Conservation (phyloP, 2,329 filamentous ascomycete species). For the Graphiopsis chlorocephala region DNA sequence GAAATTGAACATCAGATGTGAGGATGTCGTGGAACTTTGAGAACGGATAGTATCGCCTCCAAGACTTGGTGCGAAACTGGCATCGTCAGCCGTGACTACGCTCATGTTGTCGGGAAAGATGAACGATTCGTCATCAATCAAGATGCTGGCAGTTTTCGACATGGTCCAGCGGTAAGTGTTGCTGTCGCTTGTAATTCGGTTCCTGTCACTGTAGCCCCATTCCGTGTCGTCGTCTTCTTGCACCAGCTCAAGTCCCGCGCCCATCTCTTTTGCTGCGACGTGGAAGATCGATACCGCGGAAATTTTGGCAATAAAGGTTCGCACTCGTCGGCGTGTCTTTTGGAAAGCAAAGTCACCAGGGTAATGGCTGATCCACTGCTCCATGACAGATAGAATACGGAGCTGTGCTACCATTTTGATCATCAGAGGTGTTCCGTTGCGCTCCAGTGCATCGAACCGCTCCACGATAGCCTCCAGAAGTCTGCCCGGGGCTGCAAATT, state of each 20-base stretch:
- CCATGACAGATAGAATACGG: slow-evolving; percentile 77
- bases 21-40: slow-evolving; percentile 34
- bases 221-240: slow-evolving; percentile 86
- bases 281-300: slow-evolving; percentile 77
- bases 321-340: slow-evolving; percentile 67
- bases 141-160: slow-evolving; percentile 32
- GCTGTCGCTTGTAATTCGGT: slow-evolving; percentile 42
- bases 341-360: slow-evolving; percentile 88
- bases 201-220: slow-evolving; percentile 82
- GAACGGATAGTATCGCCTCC: slow-evolving; percentile 21
- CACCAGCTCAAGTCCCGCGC: slow-evolving; percentile 70
- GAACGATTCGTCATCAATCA: slow-evolving; percentile 35
- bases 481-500: slow-evolving; percentile 79
- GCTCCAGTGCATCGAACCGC: slow-evolving; percentile 68
- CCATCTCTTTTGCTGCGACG: slow-evolving; percentile 81
- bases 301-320: slow-evolving; percentile 73
- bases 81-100: slow-evolving; percentile 30
- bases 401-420: slow-evolving; percentile 78
- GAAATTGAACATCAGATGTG: slow-evolving; percentile 60
- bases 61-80: slow-evolving; percentile 13
- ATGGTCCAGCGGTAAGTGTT: slow-evolving; percentile 36
- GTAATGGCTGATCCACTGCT: slow-evolving; percentile 85
- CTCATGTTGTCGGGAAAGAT: slow-evolving; percentile 30
- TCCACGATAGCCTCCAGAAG: slow-evolving; percentile 76
- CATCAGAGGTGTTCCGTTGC: slow-evolving; percentile 66